A percentile compares a stretch with the other conserved stretches of the same genome.
These are phyloP conservation scores for Cutaneotrichosporon sp. DNA, from an alignment of 1,284 basidiomycete species.

Conservation along the genomic window DNA sequence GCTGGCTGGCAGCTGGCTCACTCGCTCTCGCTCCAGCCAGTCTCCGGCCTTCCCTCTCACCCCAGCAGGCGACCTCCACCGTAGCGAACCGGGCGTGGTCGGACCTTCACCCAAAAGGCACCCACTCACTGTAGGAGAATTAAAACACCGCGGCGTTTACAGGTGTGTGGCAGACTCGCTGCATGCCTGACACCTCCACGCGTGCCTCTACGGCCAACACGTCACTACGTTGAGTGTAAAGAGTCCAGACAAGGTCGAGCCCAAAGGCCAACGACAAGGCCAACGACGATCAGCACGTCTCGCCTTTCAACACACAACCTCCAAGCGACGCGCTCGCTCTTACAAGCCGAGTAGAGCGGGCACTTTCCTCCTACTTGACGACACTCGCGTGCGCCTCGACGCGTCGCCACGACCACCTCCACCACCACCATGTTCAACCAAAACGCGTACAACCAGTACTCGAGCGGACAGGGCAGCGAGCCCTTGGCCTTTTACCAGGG, in stretches of 20 bases:
- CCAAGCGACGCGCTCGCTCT: too few species aligned
- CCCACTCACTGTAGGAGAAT: too few species aligned
- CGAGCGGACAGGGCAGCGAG: constrained; percentile 16
- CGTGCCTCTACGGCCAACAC: neutral
- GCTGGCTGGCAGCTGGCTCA: too few species aligned
- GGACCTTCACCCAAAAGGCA: too few species aligned
- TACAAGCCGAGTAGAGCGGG: too few species aligned
- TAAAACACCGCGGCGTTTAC: neutral
- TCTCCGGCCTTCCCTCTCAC: too few species aligned
- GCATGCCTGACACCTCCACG: too few species aligned
- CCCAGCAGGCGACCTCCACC: too few species aligned
- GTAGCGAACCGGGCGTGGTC: too few species aligned
- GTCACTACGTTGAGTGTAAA: neutral
- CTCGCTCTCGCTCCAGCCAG: too few species aligned
- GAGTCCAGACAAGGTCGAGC: neutral
- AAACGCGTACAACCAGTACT: constrained; percentile 21
- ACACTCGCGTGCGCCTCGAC: neutral
- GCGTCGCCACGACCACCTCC: constrained; percentile 3
- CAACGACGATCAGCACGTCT: neutral
- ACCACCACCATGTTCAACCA: constrained; percentile 24
- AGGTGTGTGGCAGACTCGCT: too few species aligned
- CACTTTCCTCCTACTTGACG: too few species aligned
- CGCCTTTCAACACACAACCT: neutral
- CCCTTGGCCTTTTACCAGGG: constrained; percentile 43
- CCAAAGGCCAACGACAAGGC: neutral